Conservation (phyloP, 306 rosid species). For the Cucumis hystrix region DNA sequence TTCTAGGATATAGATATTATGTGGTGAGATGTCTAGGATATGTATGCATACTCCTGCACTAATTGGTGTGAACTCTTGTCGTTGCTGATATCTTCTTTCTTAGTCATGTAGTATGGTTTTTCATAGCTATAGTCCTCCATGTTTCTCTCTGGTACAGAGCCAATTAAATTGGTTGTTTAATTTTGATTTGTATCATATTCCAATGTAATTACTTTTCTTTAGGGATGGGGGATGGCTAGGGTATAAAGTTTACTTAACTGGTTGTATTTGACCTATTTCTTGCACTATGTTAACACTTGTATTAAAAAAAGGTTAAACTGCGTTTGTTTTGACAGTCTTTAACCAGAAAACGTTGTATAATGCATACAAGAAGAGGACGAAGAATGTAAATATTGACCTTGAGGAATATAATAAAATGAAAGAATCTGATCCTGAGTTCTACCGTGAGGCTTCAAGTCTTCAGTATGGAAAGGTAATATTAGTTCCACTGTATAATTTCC, state of each 20-base stretch:
- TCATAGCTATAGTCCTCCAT: not conserved
- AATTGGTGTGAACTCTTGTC: not conserved
- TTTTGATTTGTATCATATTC: not conserved
- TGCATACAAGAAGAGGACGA: conserved; percentile 85
- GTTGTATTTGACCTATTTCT: not conserved
- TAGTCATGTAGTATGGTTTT: not conserved
- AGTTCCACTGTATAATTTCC: not conserved
- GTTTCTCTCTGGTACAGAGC: not conserved
- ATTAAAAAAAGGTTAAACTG: not conserved
- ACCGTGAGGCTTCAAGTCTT: conserved; percentile 96
- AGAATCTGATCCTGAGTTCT: conserved; percentile 96
- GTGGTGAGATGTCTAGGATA: not conserved
- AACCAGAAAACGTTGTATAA: conserved; percentile 79
- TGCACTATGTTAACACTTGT: not conserved
- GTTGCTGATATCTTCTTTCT: not conserved
- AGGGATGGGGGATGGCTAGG: not conserved
- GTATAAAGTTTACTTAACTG: not conserved
- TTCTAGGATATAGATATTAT: not conserved
- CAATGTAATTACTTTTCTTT: not conserved
- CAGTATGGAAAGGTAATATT: conserved; percentile 79
- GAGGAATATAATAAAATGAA: conserved; percentile 88
- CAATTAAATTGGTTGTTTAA: not conserved
- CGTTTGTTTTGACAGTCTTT: conserved; percentile 44
- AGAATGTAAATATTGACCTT: conserved; percentile 51
- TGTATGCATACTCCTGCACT: not conserved